A percentile compares a stretch with the other conserved stretches of the same genome.
phyloP scores from a whole-genome alignment of 2,329 filamentous ascomycete species.

The Pestalotiopsis sp. region DNA sequence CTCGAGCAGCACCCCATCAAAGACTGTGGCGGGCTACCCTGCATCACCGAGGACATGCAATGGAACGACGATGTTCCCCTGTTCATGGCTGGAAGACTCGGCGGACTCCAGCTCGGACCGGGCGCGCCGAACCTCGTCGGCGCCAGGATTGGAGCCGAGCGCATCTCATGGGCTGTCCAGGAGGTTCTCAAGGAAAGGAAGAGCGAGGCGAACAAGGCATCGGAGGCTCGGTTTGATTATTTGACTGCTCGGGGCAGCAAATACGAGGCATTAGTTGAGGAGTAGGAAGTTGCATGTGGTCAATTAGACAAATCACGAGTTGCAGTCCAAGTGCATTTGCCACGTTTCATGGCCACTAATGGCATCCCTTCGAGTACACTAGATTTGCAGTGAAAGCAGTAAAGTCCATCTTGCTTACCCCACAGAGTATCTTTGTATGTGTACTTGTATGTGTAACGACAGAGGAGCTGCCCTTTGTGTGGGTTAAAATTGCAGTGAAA shows the following conservation, averaged over 20 bases:
- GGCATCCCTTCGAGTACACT: no score
- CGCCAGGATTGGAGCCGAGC: slow-evolving; percentile 72
- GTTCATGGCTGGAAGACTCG: slow-evolving; percentile 71
- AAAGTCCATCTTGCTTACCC: no score
- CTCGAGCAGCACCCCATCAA: slow-evolving; percentile 62
- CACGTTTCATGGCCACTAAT: no score
- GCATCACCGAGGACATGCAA: slow-evolving; percentile 75
- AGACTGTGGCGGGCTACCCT: slow-evolving; percentile 68
- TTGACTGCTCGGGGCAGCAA: slow-evolving; percentile 15
- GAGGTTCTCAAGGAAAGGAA: slow-evolving; percentile 45
- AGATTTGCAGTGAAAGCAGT: no score
- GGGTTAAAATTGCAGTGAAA: no score
- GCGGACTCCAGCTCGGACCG: slow-evolving; percentile 70
- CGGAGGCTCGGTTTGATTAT: slow-evolving; percentile 12
- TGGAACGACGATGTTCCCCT: slow-evolving; percentile 75
- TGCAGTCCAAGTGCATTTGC: no score
- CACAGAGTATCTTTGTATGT: no score
- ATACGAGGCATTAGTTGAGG: slow-evolving; percentile 11
- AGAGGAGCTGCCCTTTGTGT: no score
- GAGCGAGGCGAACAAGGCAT: neutral
- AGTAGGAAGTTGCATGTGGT: no score
- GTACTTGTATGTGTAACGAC: no score
- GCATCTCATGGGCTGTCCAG: slow-evolving; percentile 72
- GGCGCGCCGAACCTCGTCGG: slow-evolving; percentile 76
- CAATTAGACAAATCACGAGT: no score